Evolutionary conservation across 371 early-diverging fungal species (phyloP).

Genomic region (Sporodiniella umbellata): DNA sequence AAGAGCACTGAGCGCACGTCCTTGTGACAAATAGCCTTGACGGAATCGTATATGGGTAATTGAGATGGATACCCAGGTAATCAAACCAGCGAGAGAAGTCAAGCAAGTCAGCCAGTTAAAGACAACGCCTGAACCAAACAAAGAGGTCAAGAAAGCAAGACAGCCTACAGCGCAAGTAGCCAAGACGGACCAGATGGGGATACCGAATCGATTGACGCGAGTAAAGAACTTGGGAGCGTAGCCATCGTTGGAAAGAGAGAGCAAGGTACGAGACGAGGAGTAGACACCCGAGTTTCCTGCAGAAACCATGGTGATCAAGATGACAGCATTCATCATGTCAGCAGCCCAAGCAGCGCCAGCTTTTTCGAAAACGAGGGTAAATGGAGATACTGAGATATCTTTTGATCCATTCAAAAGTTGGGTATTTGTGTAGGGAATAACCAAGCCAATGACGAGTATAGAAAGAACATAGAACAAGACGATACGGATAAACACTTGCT

Average conservation of each 20-base stretch:
- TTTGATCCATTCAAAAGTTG: conserved; percentile 40
- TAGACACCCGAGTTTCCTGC: conserved; percentile 76
- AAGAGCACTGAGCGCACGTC: conserved; percentile 53
- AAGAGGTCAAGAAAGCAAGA: conserved; percentile 45
- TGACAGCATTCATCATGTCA: conserved; percentile 75
- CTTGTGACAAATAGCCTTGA: conserved; percentile 67
- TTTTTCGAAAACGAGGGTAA: conserved; percentile 63
- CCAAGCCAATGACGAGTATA: conserved; percentile 66
- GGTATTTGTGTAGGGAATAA: conserved; percentile 57
- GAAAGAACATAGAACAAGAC: conserved; percentile 71
- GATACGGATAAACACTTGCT: conserved; percentile 70
- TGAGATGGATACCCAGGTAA: conserved; percentile 77
- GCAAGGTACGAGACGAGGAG: conserved; percentile 64
- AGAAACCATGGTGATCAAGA: conserved; percentile 63
- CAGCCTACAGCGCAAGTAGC: conserved; percentile 55
- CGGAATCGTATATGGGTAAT: conserved; percentile 80
- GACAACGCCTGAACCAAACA: conserved; percentile 56
- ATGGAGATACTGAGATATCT: conserved; percentile 61
- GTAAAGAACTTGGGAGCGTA: conserved; percentile 61
- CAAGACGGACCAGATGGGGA: conserved; percentile 54
- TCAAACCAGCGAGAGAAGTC: conserved; percentile 69
- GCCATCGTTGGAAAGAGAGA: conserved; percentile 63
- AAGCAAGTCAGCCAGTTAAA: conserved; percentile 70
- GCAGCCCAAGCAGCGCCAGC: conserved; percentile 64
- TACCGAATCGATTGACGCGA: conserved; percentile 49